Base-by-base conservation (phyloP, 495 filamentous ascomycete species). In the Talaromyces thailandensis region DNA sequence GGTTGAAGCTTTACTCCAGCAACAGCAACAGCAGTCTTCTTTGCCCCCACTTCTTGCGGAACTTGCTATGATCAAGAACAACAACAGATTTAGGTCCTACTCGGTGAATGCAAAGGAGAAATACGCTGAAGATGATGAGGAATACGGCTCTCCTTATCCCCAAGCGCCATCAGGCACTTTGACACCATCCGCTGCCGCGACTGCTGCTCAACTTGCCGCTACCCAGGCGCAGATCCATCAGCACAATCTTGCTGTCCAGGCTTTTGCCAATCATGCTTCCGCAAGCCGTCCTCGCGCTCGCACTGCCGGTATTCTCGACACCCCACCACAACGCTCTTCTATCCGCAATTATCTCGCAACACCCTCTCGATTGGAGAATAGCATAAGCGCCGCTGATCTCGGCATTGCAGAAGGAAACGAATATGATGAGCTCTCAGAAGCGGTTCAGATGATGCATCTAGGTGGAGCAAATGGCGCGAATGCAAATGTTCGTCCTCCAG, bases 81-180 rank as follows among this genome's bases (percentile, higher is more conserved):
- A 88, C 60, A 98, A 89, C 73, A 84, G 94, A 52, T 92, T 97
- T 75, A 86, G 94, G 18, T 98, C 94, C 29, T 98, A 96, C 71
- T 98, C 94, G 23, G 94, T 98, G 55, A 98, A 98, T 73, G 94
- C 95, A 45, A 97, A 95, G 73, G 94, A 97, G 71, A 96, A 95
- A 74, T 98, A 98, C 68, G 94, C 89, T 0, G 87, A 89, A 68
- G 92, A 96, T 62, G 92, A 96, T 64, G 93, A 97, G 25, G 91
- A 92, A 45, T 86, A 91, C 62, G 78, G 79, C 58, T 76, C 67
- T 63, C 71, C 74, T 25, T 86, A 85, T 65, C 75, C 80, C 14
- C 78, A 81, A 58, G 70, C 77, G 59, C 89, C 87, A 57, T 88
- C 88, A 55, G 86, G 88, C 12, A 84, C 90, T 9, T 70, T 89